Conservation (phyloP, 495 filamentous ascomycete genomes). For the Gamarada debralockiae region DNA sequence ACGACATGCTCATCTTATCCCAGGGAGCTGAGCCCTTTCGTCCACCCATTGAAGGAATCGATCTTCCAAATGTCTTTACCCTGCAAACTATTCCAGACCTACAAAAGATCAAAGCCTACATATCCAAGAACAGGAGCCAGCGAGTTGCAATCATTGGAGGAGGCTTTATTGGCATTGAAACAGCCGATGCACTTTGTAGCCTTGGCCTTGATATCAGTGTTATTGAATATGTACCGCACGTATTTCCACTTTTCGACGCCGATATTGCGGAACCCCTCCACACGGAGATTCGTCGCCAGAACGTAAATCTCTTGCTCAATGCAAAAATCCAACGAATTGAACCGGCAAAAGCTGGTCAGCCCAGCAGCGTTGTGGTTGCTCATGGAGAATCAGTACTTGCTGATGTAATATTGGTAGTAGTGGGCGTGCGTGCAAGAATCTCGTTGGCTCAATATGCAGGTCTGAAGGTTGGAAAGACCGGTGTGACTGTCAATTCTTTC, state of each 20-base stretch:
- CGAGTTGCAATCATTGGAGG: slow-evolving; percentile 26
- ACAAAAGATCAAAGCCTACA: too few species aligned
- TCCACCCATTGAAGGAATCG: too few species aligned
- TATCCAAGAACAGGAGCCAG: too few species aligned
- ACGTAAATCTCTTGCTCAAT: slow-evolving; percentile 21
- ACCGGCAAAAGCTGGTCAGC: background rate
- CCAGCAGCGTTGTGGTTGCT: background rate
- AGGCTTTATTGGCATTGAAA: slow-evolving; percentile 33
- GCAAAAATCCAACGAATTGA: slow-evolving; percentile 17
- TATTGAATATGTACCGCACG: slow-evolving; percentile 24
- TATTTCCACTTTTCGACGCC: slow-evolving; percentile 27
- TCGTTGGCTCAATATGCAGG: slow-evolving; percentile 22
- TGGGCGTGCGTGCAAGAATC: slow-evolving; percentile 25
- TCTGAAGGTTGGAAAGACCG: slow-evolving; percentile 21
- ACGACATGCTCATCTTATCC: too few species aligned
- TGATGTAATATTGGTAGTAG: slow-evolving; percentile 23
- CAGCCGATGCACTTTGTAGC: slow-evolving; percentile 24
- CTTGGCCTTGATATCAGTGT: slow-evolving; percentile 24
- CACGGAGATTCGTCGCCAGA: slow-evolving; percentile 21
- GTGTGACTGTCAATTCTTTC: slow-evolving; percentile 22
- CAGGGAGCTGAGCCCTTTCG: too few species aligned
- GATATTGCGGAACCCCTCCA: slow-evolving; percentile 27
- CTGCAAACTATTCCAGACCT: too few species aligned
- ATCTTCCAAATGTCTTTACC: too few species aligned
- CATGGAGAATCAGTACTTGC: slow-evolving; percentile 9